Percentiles rank a stretch among this genome's conserved stretches.
phyloP scores from a whole-genome alignment of 768 basidiomycete genomes.

The Boletellus ananas region DNA sequence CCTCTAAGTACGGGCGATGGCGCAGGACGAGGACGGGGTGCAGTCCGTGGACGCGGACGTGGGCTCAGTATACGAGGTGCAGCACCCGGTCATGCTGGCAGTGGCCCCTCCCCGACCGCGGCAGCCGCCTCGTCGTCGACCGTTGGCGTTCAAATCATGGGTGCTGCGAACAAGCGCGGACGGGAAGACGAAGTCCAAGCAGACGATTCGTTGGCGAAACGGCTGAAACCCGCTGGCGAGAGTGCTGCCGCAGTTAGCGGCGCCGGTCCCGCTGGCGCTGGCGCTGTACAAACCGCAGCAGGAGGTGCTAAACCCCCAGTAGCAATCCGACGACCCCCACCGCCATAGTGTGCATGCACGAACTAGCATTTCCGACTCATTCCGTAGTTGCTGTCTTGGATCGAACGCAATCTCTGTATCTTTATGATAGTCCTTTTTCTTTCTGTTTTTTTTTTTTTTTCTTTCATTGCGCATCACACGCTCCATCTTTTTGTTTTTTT shows the following conservation, averaged over 20 bases:
- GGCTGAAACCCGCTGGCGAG: conserved; percentile 51
- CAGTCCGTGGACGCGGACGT: conserved; percentile 28
- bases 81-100: conserved; percentile 17
- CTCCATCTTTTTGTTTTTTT: neutral
- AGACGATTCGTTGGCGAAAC: conserved; percentile 63
- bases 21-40: conserved; percentile 35
- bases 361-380: neutral
- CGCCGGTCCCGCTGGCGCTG: neutral
- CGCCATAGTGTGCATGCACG: conserved; percentile 1
- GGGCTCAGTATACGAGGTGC: conserved; percentile 31
- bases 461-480: neutral
- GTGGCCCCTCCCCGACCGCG: conserved; percentile 26
- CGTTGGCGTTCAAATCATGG: conserved; percentile 54
- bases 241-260: neutral
- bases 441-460: neutral
- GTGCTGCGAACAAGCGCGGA: conserved; percentile 61
- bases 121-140: conserved; percentile 25
- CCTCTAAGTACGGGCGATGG: conserved; percentile 22
- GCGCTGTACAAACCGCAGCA: neutral
- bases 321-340: conserved; percentile 31
- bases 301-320: conserved; percentile 33
- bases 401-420: conserved; percentile 2
- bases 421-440: neutral
- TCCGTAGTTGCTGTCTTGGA: neutral
- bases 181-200: conserved; percentile 50